A percentile compares a stretch with the other conserved stretches of the same genome.
phyloP scores from a whole-genome alignment of 2,329 filamentous ascomycete genomes.

The Aspergillus piperis region DNA sequence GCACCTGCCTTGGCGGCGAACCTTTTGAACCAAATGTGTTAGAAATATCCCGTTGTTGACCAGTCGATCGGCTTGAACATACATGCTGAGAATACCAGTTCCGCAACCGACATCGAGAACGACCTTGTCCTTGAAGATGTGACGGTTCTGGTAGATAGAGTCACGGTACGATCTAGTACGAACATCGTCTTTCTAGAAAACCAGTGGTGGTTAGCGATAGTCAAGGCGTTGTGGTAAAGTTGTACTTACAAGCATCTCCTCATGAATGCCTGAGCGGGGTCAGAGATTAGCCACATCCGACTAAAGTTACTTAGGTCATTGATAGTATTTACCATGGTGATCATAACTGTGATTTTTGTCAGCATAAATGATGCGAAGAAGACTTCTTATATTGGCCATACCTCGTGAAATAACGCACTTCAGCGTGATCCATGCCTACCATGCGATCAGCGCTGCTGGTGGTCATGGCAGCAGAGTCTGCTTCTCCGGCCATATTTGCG shows the following conservation, averaged over 20 bases:
- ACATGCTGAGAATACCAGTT: conserved; percentile 98
- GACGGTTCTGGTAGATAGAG: conserved; percentile 94
- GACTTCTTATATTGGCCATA: conserved; percentile 41
- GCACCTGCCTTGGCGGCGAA: conserved; percentile 95
- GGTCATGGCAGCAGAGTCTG: conserved; percentile 30
- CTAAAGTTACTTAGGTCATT: conserved; percentile 19
- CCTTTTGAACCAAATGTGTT: conserved; percentile 55
- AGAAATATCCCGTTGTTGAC: conserved; percentile 17
- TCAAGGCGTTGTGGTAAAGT: not conserved
- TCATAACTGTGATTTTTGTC: conserved; percentile 70
- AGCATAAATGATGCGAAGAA: conserved; percentile 18
- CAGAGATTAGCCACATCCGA: conserved; percentile 30
- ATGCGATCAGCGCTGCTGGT: conserved; percentile 51
- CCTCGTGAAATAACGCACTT: conserved; percentile 99
- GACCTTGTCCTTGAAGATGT: conserved; percentile 87
- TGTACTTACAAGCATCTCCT: conserved; percentile 89
- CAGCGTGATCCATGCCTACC: conserved; percentile 78
- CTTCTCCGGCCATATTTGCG: conserved; percentile 34
- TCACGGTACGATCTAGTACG: conserved; percentile 96
- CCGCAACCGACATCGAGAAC: conserved; percentile 97
- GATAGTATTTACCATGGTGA: conserved; percentile 76
- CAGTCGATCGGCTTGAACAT: conserved; percentile 26
- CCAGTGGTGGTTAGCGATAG: conserved; percentile 7
- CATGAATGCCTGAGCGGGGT: conserved; percentile 74
- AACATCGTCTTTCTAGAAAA: conserved; percentile 88